Base-by-base conservation (phyloP, 352 stramenopile genomes). In the Globisporangium rhizosaccharum region DNA sequence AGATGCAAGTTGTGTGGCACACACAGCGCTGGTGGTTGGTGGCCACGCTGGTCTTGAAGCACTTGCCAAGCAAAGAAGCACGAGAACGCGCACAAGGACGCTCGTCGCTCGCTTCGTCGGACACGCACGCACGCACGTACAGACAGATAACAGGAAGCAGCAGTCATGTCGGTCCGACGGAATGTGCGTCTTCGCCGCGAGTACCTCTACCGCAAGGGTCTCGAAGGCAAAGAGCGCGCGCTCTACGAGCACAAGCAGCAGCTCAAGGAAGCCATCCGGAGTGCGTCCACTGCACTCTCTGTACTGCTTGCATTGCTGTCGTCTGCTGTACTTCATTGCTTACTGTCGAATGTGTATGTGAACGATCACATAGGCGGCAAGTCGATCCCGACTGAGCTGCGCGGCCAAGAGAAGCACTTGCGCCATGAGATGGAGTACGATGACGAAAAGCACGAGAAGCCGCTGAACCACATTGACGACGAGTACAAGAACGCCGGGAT, bases 401-500 rank as follows among this genome's bases (percentile, higher is more conserved):
- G 96, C 55, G 82, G 86, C 30, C 81, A 97, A 10, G 98, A 99
- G 73, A 88, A 88, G 65, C 87, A 75, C 50, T 68, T 99, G 51
- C 90, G 96, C 53, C 64, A 94, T 37, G 89, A 99, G 63, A 88
- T 97, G 63, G 88, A 96, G 53, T 89, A 94, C 64, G 89, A 98
- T 49, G 89, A 97, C 56, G 87, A 94, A 37, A 78, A 73, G 33
- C 92, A 96, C 59, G 85, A 93, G 61, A 91, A 90, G 61, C 80
- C 85, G 45, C 72, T 90, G 30, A 96, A 82, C 62, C 86, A 98
- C 68, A 95, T 99, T 30, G 97, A 99, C 71, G 97, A 99, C 78
- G 97, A 99, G 78, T 99, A 99, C 76, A 97, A 96, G 66, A 97
- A 98, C 70, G 96, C 96, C 7, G 97, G 96, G 51, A 92, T 98